A percentile compares a stretch with the other conserved stretches of the same genome.
Evolutionary conservation across 2,329 filamentous ascomycete species (phyloP).

Genomic region (Pseudogymnoascus sp.): DNA sequence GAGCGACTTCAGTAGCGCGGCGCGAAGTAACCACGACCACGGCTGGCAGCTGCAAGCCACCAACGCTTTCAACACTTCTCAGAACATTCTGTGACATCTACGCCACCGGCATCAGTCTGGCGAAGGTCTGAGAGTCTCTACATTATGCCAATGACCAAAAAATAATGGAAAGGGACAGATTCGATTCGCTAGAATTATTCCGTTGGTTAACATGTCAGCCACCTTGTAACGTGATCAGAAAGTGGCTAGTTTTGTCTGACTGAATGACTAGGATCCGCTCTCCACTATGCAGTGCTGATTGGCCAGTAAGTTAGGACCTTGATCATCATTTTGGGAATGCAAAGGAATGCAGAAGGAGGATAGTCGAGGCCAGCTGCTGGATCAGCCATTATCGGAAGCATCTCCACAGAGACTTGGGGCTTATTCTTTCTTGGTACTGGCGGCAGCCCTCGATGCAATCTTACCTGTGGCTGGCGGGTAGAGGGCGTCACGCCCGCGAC

Average conservation of each 20-base stretch:
- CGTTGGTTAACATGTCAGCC: neutral
- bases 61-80: neutral
- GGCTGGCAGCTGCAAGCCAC: neutral
- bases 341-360: neutral
- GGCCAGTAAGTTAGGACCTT: neutral
- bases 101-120: neutral
- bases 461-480: neutral
- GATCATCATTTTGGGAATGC: neutral
- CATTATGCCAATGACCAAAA: neutral
- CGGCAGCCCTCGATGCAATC: neutral
- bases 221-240: neutral
- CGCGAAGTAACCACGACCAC: neutral
- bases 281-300: neutral
- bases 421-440: slow-evolving; percentile 1
- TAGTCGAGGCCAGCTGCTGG: neutral
- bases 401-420: neutral
- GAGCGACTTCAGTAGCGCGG: neutral
- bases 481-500: neutral
- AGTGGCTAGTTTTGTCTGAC: neutral
- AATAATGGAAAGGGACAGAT: neutral
- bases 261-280: neutral
- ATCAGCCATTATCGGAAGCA: neutral
- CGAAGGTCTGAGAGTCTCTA: neutral
- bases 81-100: neutral
- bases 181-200: neutral